These are phyloP conservation scores for Arthroderma uncinatum DNA, from an alignment of 2,329 filamentous ascomycete species.

Conservation along the genomic window DNA sequence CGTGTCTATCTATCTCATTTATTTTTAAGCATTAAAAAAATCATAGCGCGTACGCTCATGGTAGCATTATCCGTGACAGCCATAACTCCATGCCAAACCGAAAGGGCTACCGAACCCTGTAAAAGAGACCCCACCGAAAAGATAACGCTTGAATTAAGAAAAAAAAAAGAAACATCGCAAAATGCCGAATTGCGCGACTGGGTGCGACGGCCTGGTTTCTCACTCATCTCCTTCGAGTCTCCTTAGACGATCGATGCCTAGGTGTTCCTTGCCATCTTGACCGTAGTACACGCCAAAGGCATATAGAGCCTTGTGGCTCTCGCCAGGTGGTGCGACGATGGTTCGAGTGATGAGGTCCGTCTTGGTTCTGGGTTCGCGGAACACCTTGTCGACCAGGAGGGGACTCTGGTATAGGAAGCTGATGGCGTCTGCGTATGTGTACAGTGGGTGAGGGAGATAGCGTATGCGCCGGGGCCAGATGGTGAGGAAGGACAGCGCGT, in stretches of 20 bases:
- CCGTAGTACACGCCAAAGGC: slow-evolving; percentile 49
- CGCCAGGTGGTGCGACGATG: slow-evolving; percentile 41
- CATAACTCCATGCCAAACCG: not conserved
- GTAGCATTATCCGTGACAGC: not conserved
- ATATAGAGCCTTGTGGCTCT: slow-evolving; percentile 36
- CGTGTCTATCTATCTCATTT: not conserved
- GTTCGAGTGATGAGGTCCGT: slow-evolving; percentile 58
- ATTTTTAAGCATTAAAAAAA: not conserved
- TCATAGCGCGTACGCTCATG: not conserved
- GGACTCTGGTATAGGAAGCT: slow-evolving; percentile 65
- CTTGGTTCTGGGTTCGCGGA: slow-evolving; percentile 56
- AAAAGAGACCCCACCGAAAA: no score
- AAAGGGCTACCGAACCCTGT: no score
- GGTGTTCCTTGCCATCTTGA: slow-evolving; percentile 48
- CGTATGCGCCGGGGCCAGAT: slow-evolving; percentile 51
- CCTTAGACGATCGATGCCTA: slow-evolving; percentile 48
- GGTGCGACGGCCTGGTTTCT: slow-evolving; percentile 14
- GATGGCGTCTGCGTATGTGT: slow-evolving; percentile 63
- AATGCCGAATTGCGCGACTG: no score
- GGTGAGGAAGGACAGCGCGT: slow-evolving; percentile 51
- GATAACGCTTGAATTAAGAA: not conserved
- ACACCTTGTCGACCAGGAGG: slow-evolving; percentile 59
- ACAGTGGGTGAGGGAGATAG: slow-evolving; percentile 62
- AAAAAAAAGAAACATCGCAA: not conserved
- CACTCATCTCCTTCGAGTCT: slow-evolving; percentile 31